Conservation (phyloP, 805 yeast genomes). For the Hanseniaspora osmophila region DNA sequence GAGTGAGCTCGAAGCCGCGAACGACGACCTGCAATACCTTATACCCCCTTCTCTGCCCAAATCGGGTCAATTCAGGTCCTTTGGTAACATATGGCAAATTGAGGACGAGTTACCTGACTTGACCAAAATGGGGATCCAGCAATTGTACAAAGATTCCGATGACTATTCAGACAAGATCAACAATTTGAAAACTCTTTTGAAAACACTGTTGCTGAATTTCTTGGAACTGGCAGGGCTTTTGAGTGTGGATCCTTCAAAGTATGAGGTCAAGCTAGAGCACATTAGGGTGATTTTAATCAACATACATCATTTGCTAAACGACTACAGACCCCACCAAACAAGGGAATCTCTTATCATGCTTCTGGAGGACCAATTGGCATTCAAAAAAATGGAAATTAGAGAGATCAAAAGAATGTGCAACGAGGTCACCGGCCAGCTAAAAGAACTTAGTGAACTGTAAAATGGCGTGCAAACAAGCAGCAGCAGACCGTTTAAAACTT, state of each 20-base stretch:
- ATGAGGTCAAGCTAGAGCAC: slow-evolving; percentile 54
- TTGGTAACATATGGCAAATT: slow-evolving; percentile 80
- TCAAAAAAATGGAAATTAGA: slow-evolving; percentile 40
- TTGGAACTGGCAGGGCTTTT: slow-evolving; percentile 71
- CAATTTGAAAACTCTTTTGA: slow-evolving; percentile 68
- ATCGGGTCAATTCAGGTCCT: slow-evolving; percentile 62
- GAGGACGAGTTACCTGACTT: slow-evolving; percentile 64
- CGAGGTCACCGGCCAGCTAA: slow-evolving; percentile 27
- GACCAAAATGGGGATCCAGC: slow-evolving; percentile 62
- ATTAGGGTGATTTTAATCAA: slow-evolving; percentile 71
- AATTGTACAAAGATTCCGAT: slow-evolving; percentile 37
- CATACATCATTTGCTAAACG: slow-evolving; percentile 81
- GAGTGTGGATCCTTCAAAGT: slow-evolving; percentile 55
- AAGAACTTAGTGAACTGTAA: slow-evolving; percentile 16
- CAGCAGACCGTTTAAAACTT: too few relatives aligned
- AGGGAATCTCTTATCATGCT: slow-evolving; percentile 74
- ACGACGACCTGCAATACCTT: slow-evolving; percentile 31
- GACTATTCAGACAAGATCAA: slow-evolving; percentile 39
- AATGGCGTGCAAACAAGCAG: not conserved
- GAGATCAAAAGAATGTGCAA: slow-evolving; percentile 27
- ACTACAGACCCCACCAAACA: slow-evolving; percentile 90
- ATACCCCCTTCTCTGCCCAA: slow-evolving; percentile 52
- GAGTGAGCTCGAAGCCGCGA: slow-evolving; percentile 15
- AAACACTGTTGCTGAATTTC: slow-evolving; percentile 66
- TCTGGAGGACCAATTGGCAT: slow-evolving; percentile 54